phyloP scores from a whole-genome alignment of 176 grass and related monocot genomes.

The Avena insularis region DNA sequence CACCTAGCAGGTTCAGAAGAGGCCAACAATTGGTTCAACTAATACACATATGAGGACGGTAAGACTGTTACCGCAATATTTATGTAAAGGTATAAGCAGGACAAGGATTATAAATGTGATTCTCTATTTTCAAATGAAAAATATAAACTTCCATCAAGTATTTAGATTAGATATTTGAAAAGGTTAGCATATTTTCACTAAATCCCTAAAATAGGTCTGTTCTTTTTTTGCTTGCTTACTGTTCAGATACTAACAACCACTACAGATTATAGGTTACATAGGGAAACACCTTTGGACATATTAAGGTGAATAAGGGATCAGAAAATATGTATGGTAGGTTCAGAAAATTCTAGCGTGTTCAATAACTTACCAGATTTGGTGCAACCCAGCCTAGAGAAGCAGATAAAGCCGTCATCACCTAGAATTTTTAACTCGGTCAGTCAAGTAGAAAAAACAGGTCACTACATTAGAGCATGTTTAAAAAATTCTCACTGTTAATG shows the following conservation, averaged over 20 bases:
- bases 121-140: not conserved
- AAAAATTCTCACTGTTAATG: constrained; percentile 74
- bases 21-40: not conserved
- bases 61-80: not conserved
- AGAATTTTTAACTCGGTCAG: constrained; percentile 41
- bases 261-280: not conserved
- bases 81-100: constrained; percentile 1
- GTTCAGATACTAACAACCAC: not conserved
- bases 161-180: not conserved
- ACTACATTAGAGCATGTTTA: not conserved
- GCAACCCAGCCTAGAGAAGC: constrained; percentile 85
- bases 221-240: not conserved
- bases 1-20: not conserved
- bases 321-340: not conserved
- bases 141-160: not conserved
- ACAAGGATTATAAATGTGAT: not conserved
- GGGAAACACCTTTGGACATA: not conserved
- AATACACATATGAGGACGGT: not conserved
- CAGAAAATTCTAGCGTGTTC: constrained; percentile 10
- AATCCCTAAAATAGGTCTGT: not conserved
- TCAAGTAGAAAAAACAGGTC: not conserved
- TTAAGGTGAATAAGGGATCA: not conserved
- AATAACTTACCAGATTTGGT: constrained; percentile 88
- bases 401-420: constrained; percentile 97
- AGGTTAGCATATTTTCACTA: not conserved